Evolutionary conservation across 2,329 filamentous ascomycete genomes (phyloP), one percentile per base, ranked within the genome.

Genomic region (Nectriaceae sp.): DNA sequence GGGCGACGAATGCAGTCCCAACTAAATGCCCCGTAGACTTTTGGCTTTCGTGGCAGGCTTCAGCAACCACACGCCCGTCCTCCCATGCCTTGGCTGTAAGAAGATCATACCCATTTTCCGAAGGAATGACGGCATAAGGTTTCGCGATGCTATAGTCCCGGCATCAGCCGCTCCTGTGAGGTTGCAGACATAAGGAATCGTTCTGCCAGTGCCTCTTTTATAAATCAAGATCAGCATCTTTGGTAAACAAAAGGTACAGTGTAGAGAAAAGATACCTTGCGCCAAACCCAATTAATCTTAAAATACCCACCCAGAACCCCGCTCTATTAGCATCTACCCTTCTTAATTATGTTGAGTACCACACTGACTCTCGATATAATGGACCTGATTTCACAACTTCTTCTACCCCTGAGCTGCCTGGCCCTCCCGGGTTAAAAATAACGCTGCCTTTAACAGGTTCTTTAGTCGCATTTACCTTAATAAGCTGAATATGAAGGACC

Each of bases 1-100:
- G 60, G 0, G 68, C 75, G 0, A 67, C 65, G 50, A 73, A 77
- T 0, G 71, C 69, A 0, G 73, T 77, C 10, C 75, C 72, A 4
- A 77, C 55, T 6, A 72, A 54, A 4, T 45, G 43, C 2, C 66
- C 73, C 1, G 58, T 71, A 3, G 68, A 54, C 15, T 66, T 62
- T 0, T 56, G 50, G 13, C 29, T 41, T 2, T 31, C n/a, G 5
- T 35, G 41, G 21, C 66, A 69, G 6, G 29, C 41, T 15, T 61
- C 46, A 3, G 49, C 54, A n/a, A 57, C 47, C 20, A 62, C 40
- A 10, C 45, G 44, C 15, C 50, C 50, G 1, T 53, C 26, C 1
- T 60, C 60, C 64, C 64, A 67, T 16, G 59, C 44, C 3, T 44
- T 44, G n/a, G n/a, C n/a, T n/a, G n/a, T 8, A 55, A 57, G 18